phyloP scores from a whole-genome alignment of 2,329 filamentous ascomycete species.

The Colletotrichum sp. region DNA sequence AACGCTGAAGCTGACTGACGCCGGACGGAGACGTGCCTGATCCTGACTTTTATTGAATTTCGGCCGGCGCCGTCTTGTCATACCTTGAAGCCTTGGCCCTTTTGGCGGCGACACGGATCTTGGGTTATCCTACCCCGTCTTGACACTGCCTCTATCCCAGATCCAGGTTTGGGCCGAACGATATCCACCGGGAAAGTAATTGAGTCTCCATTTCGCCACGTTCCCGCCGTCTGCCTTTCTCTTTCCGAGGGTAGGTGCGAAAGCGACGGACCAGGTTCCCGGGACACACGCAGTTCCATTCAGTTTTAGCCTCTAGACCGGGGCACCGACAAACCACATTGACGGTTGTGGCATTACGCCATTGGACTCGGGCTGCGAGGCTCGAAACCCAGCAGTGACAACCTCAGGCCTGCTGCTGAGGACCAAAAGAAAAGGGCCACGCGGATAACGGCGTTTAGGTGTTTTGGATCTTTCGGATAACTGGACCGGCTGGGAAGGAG shows the following conservation, averaged over 20 bases:
- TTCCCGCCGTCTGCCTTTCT: background rate
- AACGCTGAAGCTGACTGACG: background rate
- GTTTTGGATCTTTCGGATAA: background rate
- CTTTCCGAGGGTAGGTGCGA: background rate
- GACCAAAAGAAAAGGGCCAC: background rate
- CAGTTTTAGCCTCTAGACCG: background rate
- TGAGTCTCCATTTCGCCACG: slow-evolving; percentile 2
- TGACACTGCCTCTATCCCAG: background rate
- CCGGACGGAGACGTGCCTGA: background rate
- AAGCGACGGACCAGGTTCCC: background rate
- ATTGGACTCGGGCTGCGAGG: background rate
- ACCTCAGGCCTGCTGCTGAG: background rate
- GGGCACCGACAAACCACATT: background rate
- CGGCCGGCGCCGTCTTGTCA: background rate
- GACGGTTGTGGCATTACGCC: background rate
- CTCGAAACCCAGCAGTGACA: background rate
- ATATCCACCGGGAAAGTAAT: background rate
- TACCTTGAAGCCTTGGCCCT: background rate
- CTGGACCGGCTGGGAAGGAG: background rate
- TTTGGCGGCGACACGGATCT: background rate
- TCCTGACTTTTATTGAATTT: background rate
- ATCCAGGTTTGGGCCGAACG: slow-evolving; percentile 1
- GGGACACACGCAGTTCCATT: background rate
- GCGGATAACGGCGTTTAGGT: background rate
- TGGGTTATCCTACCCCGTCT: background rate